Evolutionary conservation across 116 monocot genomes (phyloP).

Genomic region (Dioscorea cayenensis): DNA sequence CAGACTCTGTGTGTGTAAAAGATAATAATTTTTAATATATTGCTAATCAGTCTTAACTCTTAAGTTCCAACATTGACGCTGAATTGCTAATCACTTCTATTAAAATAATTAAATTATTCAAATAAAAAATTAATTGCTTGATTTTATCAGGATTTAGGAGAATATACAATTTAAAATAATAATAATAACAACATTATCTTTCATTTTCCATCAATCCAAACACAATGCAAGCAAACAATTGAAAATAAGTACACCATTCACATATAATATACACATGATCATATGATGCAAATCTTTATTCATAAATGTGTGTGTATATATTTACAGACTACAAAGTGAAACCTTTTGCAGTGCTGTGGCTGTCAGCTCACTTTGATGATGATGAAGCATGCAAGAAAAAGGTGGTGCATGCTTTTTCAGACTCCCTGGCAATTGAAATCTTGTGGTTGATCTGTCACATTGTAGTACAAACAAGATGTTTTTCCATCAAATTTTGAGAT

Average conservation of each 20-base stretch:
- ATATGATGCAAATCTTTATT: too few relatives aligned
- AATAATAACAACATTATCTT: not conserved
- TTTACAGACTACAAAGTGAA: not conserved
- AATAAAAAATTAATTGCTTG: not conserved
- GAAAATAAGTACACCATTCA: too few relatives aligned
- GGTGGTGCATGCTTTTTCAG: not conserved
- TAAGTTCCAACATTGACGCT: too few relatives aligned
- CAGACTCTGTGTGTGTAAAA: too few relatives aligned
- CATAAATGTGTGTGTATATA: not conserved
- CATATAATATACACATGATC: too few relatives aligned
- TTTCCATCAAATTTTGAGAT: constrained; percentile 71
- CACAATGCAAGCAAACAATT: too few relatives aligned
- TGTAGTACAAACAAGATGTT: constrained; percentile 65
- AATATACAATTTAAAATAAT: not conserved
- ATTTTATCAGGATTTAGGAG: not conserved
- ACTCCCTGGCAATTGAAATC: constrained; percentile 36
- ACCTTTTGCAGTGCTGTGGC: not conserved
- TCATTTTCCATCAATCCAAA: too few relatives aligned
- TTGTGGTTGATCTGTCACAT: constrained; percentile 34
- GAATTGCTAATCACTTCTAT: too few relatives aligned
- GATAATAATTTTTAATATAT: too few relatives aligned
- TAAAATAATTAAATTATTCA: not conserved
- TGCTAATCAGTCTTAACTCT: too few relatives aligned
- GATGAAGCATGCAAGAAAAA: not conserved
- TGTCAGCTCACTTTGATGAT: not conserved